Evolutionary conservation across 2,329 filamentous ascomycete genomes (phyloP), one percentile per base, ranked within the genome.

Genomic region (Cadophora malorum): DNA sequence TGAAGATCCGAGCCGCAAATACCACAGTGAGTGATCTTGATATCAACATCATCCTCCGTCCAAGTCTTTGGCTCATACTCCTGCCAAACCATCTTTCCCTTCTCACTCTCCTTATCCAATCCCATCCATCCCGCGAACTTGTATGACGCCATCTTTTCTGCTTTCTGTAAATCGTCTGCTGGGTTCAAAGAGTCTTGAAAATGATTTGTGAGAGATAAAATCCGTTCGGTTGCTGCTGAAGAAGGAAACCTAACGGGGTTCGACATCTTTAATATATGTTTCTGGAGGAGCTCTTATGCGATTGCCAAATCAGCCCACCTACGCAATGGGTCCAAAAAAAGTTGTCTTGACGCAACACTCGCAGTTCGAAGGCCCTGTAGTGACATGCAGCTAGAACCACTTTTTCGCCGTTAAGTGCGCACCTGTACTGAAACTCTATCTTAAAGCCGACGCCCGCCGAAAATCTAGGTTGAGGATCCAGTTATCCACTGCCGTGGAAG

Each of bases 11-110:
- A 72, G 21, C 81, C 83, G 68, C 83, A 69, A 14, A 69, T 64
- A 23, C 65, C 84, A 71, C 83, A 85, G 74, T 85, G 82, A 38
- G 82, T 80, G 67, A 86, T 76, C 67, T 81, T 79, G 67, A 86
- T 82, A 75, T 86, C 84, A 61, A 86, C 76, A 75, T 85, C 82
- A 63, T 80, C 82, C 65, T 84, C 83, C 45, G 82, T 80, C 81
- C 82, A 85, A 28, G 74, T 73, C 74, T 85, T 85, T 35, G 82
- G 82, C 71, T 82, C 76, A 70, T 81, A 84, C 65, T 80, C 76
- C 66, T 75, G 70, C 75, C 75, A 77, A 14, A 75, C 73, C 77
- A 80, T 79, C 8, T 79, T 78, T 1, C 78, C 78, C 28, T 78
- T 69, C 6, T 63, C 71, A 10, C 74, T 61, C 31, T 78, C 72